A percentile compares a stretch with the other conserved stretches of the same genome.
Evolutionary conservation across 108 stramenopile genomes (phyloP).

Genomic region (Cyclotella sp.): DNA sequence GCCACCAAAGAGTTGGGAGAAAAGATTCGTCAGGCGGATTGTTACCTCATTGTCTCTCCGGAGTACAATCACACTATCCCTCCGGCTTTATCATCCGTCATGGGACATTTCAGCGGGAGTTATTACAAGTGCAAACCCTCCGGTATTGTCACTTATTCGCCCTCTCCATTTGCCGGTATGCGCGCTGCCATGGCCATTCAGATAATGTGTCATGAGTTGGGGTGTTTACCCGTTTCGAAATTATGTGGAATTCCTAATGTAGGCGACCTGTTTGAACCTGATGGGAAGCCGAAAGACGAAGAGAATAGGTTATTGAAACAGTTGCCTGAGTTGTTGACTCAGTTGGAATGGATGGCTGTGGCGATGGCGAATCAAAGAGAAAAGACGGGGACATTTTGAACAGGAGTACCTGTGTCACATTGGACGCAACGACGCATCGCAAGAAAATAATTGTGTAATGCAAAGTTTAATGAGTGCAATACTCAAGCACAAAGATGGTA

Average conservation of each 20-base stretch:
- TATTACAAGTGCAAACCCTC: conserved; percentile 63
- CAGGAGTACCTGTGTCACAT: too few species aligned
- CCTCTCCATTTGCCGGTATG: conserved; percentile 63
- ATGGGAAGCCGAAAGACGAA: conserved; percentile 66
- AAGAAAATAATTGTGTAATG: too few species aligned
- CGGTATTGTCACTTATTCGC: conserved; percentile 69
- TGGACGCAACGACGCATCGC: too few species aligned
- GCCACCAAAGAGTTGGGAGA: conserved; percentile 47
- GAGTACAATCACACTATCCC: conserved; percentile 74
- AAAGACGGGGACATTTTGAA: conserved; percentile 48
- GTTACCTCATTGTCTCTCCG: conserved; percentile 65
- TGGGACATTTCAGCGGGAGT: conserved; percentile 71
- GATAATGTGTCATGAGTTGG: conserved; percentile 67
- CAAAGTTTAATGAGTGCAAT: too few species aligned
- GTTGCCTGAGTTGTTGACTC: conserved; percentile 59
- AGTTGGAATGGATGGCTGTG: conserved; percentile 79
- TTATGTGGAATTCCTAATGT: conserved; percentile 56
- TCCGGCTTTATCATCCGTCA: conserved; percentile 58
- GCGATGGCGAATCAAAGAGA: conserved; percentile 64
- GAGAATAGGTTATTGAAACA: conserved; percentile 61
- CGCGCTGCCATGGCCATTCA: conserved; percentile 65
- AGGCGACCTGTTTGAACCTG: conserved; percentile 49
- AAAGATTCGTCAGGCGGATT: conserved; percentile 66
- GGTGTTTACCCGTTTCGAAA: conserved; percentile 72
- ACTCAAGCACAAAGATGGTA: too few species aligned